phyloP scores from a whole-genome alignment of 2,329 filamentous ascomycete genomes.

The Colletotrichum karsti region DNA sequence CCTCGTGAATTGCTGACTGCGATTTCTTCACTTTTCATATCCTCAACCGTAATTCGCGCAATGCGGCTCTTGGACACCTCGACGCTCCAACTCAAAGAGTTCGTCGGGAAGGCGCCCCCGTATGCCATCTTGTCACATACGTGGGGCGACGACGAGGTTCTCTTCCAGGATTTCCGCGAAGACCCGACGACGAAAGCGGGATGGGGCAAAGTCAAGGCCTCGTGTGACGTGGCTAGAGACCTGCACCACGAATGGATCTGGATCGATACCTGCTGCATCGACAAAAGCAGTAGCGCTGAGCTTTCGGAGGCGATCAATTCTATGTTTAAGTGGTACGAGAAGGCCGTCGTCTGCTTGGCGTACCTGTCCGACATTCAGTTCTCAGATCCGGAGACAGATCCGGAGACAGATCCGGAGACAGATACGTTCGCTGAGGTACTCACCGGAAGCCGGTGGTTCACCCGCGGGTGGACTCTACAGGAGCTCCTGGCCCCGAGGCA shows the following conservation, averaged over 20 bases:
- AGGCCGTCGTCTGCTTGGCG: slow-evolving; percentile 29
- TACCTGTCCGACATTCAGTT: slow-evolving; percentile 30
- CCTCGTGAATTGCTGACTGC: too few relatives aligned
- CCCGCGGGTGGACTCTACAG: too few relatives aligned
- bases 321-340: too few relatives aligned
- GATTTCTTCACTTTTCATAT: too few relatives aligned
- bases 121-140: slow-evolving; percentile 40
- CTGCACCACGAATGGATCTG: slow-evolving; percentile 20
- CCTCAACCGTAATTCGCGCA: too few relatives aligned
- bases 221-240: not conserved
- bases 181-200: not conserved
- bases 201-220: slow-evolving; percentile 21
- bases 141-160: slow-evolving; percentile 34
- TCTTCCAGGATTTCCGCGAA: slow-evolving; percentile 31
- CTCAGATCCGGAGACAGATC: not conserved
- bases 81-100: not conserved
- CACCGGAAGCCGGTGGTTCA: not conserved
- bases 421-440: not conserved
- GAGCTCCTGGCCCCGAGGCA: slow-evolving; percentile 30
- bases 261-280: too few relatives aligned
- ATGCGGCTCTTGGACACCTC: not conserved
- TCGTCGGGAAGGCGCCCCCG: not conserved
- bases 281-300: too few relatives aligned
- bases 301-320: too few relatives aligned
- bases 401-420: not conserved